Conservation (phyloP, 306 rosid genomes). For the Prunus campanulata region DNA sequence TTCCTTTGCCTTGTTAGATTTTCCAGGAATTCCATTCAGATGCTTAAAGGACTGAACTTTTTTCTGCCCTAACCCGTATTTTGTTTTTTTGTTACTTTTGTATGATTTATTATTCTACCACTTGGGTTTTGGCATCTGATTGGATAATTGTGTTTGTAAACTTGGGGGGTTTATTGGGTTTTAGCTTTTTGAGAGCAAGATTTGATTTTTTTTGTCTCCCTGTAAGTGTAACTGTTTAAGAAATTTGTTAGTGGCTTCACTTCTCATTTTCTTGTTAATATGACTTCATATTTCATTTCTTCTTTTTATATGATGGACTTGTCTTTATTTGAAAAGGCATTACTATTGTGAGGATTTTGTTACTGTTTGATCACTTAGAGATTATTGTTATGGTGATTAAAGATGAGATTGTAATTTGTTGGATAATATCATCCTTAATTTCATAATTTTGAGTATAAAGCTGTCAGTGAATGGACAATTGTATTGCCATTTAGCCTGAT, state of each 20-base stretch:
- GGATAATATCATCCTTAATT: not conserved
- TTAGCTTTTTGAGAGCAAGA: not conserved
- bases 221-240: not conserved
- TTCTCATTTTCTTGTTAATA: not conserved
- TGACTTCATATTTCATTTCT: not conserved
- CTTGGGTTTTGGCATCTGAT: slow-evolving; percentile 1
- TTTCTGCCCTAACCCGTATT: not conserved
- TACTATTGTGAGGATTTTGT: not conserved
- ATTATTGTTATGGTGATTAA: not conserved
- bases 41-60: not conserved
- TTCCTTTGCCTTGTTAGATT: not conserved
- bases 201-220: not conserved
- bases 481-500: not conserved
- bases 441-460: not conserved
- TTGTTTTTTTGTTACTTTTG: not conserved
- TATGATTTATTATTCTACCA: not conserved
- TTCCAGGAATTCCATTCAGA: not conserved
- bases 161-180: not conserved
- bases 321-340: not conserved
- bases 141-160: not conserved
- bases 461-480: not conserved
- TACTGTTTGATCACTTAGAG: not conserved
- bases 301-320: not conserved
- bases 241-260: not conserved
- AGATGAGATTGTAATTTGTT: not conserved